These are phyloP conservation scores for Yamadazyma akitaensis DNA, from an alignment of 805 yeast species.

Conservation along the genomic window DNA sequence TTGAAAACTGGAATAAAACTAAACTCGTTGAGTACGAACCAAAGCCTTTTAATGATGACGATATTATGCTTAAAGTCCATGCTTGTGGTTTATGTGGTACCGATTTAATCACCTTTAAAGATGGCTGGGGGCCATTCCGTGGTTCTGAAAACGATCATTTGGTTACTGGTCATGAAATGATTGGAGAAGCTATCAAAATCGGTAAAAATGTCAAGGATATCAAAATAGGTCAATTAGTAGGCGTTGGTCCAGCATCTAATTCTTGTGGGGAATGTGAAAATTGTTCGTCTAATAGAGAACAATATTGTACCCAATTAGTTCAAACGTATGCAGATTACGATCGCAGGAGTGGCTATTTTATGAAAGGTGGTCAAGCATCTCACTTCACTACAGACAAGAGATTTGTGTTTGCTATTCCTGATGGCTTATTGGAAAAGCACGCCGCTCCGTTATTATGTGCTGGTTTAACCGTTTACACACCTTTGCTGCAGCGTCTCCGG, in stretches of 20 bases:
- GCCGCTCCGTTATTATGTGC: constrained; percentile 58
- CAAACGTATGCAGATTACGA: constrained; percentile 52
- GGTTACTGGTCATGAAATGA: constrained; percentile 63
- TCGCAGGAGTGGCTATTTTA: constrained; percentile 22
- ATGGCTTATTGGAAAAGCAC: constrained; percentile 32
- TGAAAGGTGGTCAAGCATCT: constrained; percentile 51
- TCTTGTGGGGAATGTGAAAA: constrained; percentile 62
- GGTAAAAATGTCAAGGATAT: constrained; percentile 52
- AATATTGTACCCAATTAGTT: constrained; percentile 49
- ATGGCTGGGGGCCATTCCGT: constrained; percentile 44
- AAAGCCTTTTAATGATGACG: background rate
- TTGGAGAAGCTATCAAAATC: constrained; percentile 57
- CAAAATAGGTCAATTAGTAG: constrained; percentile 73
- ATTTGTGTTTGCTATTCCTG: constrained; percentile 50
- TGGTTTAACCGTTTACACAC: constrained; percentile 53
- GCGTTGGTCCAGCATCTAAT: constrained; percentile 68
- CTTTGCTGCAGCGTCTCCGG: constrained; percentile 42
- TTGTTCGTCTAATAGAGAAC: constrained; percentile 40
- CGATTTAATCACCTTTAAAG: constrained; percentile 51
- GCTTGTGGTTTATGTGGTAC: constrained; percentile 64
- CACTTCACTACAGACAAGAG: constrained; percentile 43
- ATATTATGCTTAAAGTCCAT: constrained; percentile 26
- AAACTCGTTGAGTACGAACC: background rate
- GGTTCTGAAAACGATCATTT: constrained; percentile 26
- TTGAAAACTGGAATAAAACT: no score